These are phyloP conservation scores for Hypoxylon sp. DNA, from an alignment of 2,329 filamentous ascomycete species.

Conservation along the genomic window DNA sequence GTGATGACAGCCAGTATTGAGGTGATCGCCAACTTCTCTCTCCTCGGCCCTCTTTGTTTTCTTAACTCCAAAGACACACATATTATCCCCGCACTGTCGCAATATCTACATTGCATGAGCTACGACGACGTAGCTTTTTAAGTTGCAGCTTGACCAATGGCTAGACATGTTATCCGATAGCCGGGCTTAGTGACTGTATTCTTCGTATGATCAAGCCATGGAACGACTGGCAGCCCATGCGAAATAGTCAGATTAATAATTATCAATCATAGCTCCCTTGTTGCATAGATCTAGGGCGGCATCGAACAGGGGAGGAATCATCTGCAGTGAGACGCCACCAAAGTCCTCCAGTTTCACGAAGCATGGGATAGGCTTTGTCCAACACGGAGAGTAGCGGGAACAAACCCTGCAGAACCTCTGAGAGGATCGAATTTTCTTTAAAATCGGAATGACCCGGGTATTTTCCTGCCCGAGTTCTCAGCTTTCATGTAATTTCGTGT, in stretches of 20 bases:
- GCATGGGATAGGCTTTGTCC: slow-evolving; percentile 25
- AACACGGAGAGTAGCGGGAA: slow-evolving; percentile 19
- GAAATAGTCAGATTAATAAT: slow-evolving; percentile 17
- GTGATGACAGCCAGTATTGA: slow-evolving; percentile 38
- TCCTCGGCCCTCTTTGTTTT: slow-evolving; percentile 18
- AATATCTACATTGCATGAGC: slow-evolving; percentile 22
- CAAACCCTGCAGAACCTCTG: slow-evolving; percentile 27
- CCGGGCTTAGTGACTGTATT: slow-evolving; percentile 1
- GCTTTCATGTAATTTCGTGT: slow-evolving; percentile 1
- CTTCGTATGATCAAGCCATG: slow-evolving; percentile 9
- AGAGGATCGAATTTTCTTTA: slow-evolving; percentile 10
- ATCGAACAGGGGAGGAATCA: slow-evolving; percentile 18
- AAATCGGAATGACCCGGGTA: slow-evolving; percentile 22
- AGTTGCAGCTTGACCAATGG: slow-evolving; percentile 7
- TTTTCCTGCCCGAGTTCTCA: not conserved
- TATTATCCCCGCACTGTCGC: slow-evolving; percentile 25
- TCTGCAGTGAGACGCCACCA: slow-evolving; percentile 28
- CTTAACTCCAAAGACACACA: slow-evolving; percentile 10
- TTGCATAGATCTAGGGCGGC: slow-evolving; percentile 32
- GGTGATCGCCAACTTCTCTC: slow-evolving; percentile 37
- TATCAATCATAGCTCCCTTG: not conserved
- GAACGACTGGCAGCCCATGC: not conserved
- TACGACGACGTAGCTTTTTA: slow-evolving; percentile 2
- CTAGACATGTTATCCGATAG: slow-evolving; percentile 3
- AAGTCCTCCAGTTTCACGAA: not conserved